Evolutionary conservation across 2,329 filamentous ascomycete species (phyloP), one percentile per base, ranked within the genome.

Genomic region (Colletotrichum spinosum): DNA sequence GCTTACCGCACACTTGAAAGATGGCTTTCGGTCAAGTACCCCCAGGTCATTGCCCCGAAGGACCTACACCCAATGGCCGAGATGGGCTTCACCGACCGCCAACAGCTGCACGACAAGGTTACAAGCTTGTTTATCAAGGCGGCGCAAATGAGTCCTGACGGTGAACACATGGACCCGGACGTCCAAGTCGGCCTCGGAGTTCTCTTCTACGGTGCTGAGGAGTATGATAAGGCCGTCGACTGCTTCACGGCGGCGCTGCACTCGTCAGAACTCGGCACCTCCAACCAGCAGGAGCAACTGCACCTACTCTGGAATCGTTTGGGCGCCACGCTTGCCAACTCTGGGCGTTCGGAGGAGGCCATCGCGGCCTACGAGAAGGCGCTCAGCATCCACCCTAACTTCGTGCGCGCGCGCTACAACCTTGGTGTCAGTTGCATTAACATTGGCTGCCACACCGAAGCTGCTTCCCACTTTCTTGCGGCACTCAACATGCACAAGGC

Each of bases 141-240:
- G 0, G 96, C 96, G 1, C 94, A 97, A 73, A 87, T 97, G 53
- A 96, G 93, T 37, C 96, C 96, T 0, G 90, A 93, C 53, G 96
- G 95, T 67, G 93, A 94, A 73, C 93, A 96, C 73, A 98, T 99
- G 92, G 97, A 99, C 74, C 96, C 96, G 0, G 96, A 99, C 76
- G 96, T 99, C 8, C 97, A 99, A 79, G 96, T 99, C 64, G 96
- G 96, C 1, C 86, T 99, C 1, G 97, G 97, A 41, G 96, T 99
- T 5, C 87, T 99, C 13, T 98, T 99, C 82, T 99, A 99, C 80
- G 96, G 95, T 55, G 94, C 93, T 37, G 96, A 99, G 79, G 95
- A 98, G 75, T 98, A 97, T 81, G 93, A 96, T 76, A 99, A 99
- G 82, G 96, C 96, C 0, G 95, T 99, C 42, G 96, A 99, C 82